Conservation (phyloP, 495 filamentous ascomycete species). For the Xylaria cubensis region DNA sequence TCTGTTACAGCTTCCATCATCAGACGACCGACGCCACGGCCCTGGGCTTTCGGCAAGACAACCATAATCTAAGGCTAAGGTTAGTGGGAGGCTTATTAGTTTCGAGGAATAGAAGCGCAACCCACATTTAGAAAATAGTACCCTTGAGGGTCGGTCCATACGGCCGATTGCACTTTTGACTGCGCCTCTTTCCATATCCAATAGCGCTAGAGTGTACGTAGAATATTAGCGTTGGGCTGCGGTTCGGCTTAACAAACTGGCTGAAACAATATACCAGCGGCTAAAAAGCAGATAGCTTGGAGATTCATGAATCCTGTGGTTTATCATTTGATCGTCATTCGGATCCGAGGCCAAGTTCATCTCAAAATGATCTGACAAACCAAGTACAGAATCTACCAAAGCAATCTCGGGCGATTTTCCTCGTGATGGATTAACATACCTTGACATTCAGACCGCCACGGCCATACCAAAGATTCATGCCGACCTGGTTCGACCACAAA, state of each 20-base stretch:
- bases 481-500: constrained; percentile 64
- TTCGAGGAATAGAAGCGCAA: background rate
- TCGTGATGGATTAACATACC: constrained; percentile 35
- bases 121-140: constrained; percentile 70
- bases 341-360: background rate
- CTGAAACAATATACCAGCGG: constrained; percentile 1
- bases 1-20: constrained; percentile 65
- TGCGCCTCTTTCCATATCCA: constrained; percentile 70
- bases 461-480: constrained; percentile 68
- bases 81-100: background rate
- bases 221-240: constrained; percentile 1
- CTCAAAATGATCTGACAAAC: background rate
- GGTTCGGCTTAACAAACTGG: background rate
- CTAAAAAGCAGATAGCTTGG: background rate
- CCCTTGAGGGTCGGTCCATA: constrained; percentile 65
- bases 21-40: constrained; percentile 64
- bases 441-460: constrained; percentile 67
- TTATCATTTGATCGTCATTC: constrained; percentile 6
- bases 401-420: constrained; percentile 28
- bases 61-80: constrained; percentile 61
- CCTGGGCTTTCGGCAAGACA: constrained; percentile 64
- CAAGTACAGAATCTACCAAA: constrained; percentile 8
- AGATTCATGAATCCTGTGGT: background rate
- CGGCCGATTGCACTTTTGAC: constrained; percentile 58
- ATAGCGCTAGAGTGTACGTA: constrained; percentile 54